These are phyloP conservation scores for Apiospora arundinis DNA, from an alignment of 2,329 filamentous ascomycete species.

Conservation along the genomic window DNA sequence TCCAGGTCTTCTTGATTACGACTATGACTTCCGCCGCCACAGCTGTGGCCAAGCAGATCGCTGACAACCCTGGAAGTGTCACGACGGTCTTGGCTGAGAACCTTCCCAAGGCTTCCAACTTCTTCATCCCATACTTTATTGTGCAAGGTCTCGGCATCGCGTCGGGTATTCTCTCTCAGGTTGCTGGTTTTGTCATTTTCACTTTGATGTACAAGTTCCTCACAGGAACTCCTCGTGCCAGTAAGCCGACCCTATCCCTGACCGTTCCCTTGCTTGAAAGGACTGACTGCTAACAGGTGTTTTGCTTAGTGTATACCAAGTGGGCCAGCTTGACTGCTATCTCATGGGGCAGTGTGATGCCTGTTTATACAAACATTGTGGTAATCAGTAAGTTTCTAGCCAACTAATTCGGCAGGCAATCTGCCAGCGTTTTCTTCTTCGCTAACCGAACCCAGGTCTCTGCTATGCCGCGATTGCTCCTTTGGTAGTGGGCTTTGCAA, in stretches of 20 bases:
- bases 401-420: not conserved
- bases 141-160: constrained; percentile 87
- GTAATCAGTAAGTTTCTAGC: constrained; percentile 69
- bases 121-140: constrained; percentile 95
- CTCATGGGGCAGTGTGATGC: constrained; percentile 84
- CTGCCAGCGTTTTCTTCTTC: not conserved
- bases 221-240: constrained; percentile 78
- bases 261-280: not conserved
- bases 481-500: constrained; percentile 81
- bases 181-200: constrained; percentile 74
- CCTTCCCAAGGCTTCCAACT: constrained; percentile 86
- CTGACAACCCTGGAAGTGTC: constrained; percentile 64
- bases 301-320: constrained; percentile 65
- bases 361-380: constrained; percentile 80
- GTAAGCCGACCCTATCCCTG: not conserved
- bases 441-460: constrained; percentile 62
- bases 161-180: constrained; percentile 74
- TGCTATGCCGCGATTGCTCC: constrained; percentile 89
- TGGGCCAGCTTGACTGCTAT: constrained; percentile 77
- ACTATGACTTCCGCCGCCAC: constrained; percentile 84
- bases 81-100: constrained; percentile 72
- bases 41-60: constrained; percentile 68
- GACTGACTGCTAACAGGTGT: not conserved
- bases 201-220: constrained; percentile 76
- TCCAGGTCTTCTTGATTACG: constrained; percentile 90